Base-by-base conservation (phyloP, 331 rosid species). In the Arachis monticola region DNA sequence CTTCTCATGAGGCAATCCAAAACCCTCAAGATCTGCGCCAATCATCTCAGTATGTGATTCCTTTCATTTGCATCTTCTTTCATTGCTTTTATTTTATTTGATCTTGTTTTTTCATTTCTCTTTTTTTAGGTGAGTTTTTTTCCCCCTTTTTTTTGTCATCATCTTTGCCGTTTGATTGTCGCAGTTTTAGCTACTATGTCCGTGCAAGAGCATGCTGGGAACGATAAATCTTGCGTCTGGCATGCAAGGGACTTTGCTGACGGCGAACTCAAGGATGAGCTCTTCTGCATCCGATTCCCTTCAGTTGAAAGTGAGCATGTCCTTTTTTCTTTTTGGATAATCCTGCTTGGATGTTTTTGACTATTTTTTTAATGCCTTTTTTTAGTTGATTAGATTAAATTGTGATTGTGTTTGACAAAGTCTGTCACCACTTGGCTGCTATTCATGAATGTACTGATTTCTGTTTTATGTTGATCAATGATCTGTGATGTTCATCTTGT, bases 11-110 rank as follows among this genome's bases (percentile, higher is more conserved):
- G 99, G 50, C 99, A 95, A 72, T 95, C 99, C 56, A 95, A 95
- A 74, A 95, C 99, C 2, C 97, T 95, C 77, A 95, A 95, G 97
- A 95, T 95, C 91, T 92, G 99, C 74, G 99, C 99, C 66, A 95
- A 95, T 80, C 99, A 95, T 81, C 89, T 90, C 64, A 86, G 98
- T 92, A 35, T n/a, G 96, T 60, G 0, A 40, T 52, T 3, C 5
- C 14, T 5, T 3, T 11, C 10, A 0, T 38, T 10, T 5, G 41
- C 22, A 6, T 9, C 0, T 17, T 17, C 22, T 17, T 17, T 17
- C 22, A 17, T 17, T 17, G 22, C 22, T 17, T 17, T 17, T 17
- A 17, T 17, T 17, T 17, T 17, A 17, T 17, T 17, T 17, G 22
- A 17, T 17, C 22, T 17, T 17, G 22, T 17, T 17, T 17, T 17